Base-by-base conservation (phyloP, 352 stramenopile genomes). In the Phytopythium chamaehyphon region DNA sequence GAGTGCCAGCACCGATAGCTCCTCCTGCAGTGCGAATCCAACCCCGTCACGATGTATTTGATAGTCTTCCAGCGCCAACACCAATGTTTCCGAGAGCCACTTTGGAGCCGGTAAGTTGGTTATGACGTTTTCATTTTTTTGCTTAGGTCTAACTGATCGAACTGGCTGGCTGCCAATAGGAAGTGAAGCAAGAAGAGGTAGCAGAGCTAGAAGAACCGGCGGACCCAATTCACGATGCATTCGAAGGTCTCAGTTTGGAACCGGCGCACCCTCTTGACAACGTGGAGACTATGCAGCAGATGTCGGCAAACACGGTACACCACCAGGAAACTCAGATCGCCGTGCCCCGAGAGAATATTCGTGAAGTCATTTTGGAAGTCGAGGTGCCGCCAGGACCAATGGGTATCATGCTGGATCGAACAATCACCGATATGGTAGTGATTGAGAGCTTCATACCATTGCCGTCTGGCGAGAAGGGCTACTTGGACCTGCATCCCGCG, bases 291-390 rank as follows among this genome's bases (percentile, higher is more conserved):
- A 37, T 38, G 24, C 43, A 37, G 19, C 23, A 49, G 10, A 6
- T 15, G 10, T 35, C 43, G 14, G 16, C 21, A 26, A 23, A 49
- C 14, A 15, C 10, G 22, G 16, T 14, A 6, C 23, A 4, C 22
- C 21, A 37, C 14, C 12, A 38, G 6, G 43, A 49, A 21, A 16
- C 12, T 23, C 11, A 49, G 23, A 49, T 66, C 40, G 48, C 33
- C 55, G 53, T 61, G 39, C 57, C 65, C n/a, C 77, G 51, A 21
- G 76, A 86, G 26, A 66, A 72, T 6, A 56, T 86, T 22, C 77
- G 78, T 21, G 84, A 94, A 66, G 80, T 93, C 11, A 77, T 93
- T 49, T 45, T 94, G 12, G 84, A 94, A 59, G 79, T 90, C 10
- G 84, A 94, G 11, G 61, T 94, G 0, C 82, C 82, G 8, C 66